phyloP scores from a whole-genome alignment of 371 early-diverging fungal species.

The Rhizopus sp. region DNA sequence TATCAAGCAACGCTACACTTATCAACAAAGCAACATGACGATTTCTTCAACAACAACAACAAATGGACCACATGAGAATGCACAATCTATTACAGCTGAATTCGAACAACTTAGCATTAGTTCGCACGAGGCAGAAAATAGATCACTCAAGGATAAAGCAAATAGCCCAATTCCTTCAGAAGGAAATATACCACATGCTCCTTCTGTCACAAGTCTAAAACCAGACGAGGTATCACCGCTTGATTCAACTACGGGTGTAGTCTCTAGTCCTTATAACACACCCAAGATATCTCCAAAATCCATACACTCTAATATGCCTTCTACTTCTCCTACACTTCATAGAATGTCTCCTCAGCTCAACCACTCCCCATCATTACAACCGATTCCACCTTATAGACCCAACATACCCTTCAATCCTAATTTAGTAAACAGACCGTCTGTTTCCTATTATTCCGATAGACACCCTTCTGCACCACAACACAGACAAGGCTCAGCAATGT shows the following conservation, averaged over 20 bases:
- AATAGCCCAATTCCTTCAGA: not conserved
- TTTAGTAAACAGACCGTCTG: not conserved
- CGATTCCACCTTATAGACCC: constrained; percentile 1
- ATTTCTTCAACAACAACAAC: not conserved
- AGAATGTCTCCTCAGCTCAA: constrained; percentile 1
- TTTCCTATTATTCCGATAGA: constrained; percentile 5
- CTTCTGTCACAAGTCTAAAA: not conserved
- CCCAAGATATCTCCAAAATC: not conserved
- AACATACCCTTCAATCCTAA: not conserved
- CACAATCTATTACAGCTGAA: not conserved
- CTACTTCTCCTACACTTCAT: constrained; percentile 5
- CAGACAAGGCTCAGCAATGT: constrained; percentile 7
- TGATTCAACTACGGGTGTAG: not conserved
- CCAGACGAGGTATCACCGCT: not conserved
- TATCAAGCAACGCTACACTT: not conserved
- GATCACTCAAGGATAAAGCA: not conserved
- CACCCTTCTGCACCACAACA: constrained; percentile 10
- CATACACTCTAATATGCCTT: not conserved
- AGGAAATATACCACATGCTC: not conserved
- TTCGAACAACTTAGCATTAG: not conserved
- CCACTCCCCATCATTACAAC: constrained; percentile 9
- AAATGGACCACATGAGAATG: not conserved
- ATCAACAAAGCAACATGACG: not conserved
- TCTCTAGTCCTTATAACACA: not conserved
- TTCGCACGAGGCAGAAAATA: not conserved